Evolutionary conservation across 352 stramenopile genomes (phyloP).

Genomic region (Phytopythium vexans): DNA sequence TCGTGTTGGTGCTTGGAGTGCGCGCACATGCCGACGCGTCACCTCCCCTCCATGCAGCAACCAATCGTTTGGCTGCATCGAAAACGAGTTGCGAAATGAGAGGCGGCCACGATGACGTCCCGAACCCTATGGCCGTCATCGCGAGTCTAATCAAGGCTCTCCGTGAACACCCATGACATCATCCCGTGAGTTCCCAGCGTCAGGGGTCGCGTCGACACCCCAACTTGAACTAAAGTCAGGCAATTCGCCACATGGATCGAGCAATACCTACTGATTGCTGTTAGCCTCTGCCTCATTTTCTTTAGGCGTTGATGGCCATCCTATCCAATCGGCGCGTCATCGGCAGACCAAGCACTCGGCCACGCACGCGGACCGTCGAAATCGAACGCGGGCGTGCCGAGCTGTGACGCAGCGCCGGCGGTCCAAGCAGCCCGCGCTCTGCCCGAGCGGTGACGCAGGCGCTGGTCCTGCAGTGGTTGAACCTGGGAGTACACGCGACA

Average conservation of each 20-base stretch:
- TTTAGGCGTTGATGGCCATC: not conserved
- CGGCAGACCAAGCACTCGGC: too few species aligned
- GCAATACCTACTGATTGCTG: not conserved
- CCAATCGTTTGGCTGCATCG: not conserved
- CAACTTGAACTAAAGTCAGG: not conserved
- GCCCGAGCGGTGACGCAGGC: too few species aligned
- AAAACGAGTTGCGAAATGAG: not conserved
- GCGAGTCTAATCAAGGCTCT: slow-evolving; percentile 1
- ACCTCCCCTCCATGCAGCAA: slow-evolving; percentile 1
- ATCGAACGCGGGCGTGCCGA: too few species aligned
- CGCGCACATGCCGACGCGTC: slow-evolving; percentile 6
- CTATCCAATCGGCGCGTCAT: slow-evolving; percentile 1
- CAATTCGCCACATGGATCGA: not conserved
- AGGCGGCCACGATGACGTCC: not conserved
- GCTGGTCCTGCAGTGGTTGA: too few species aligned
- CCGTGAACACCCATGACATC: slow-evolving; percentile 5
- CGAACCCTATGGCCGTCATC: too few species aligned
- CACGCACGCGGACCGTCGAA: too few species aligned
- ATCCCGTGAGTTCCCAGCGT: slow-evolving; percentile 1
- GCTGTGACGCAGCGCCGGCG: too few species aligned
- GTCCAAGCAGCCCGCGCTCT: too few species aligned
- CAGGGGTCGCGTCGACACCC: not conserved
- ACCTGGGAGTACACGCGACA: too few species aligned
- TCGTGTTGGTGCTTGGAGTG: slow-evolving; percentile 6
- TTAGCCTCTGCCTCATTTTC: not conserved